These are phyloP conservation scores for Liriodendron chinense DNA, from an alignment of 164 flowering plant genomes.

Conservation along the genomic window DNA sequence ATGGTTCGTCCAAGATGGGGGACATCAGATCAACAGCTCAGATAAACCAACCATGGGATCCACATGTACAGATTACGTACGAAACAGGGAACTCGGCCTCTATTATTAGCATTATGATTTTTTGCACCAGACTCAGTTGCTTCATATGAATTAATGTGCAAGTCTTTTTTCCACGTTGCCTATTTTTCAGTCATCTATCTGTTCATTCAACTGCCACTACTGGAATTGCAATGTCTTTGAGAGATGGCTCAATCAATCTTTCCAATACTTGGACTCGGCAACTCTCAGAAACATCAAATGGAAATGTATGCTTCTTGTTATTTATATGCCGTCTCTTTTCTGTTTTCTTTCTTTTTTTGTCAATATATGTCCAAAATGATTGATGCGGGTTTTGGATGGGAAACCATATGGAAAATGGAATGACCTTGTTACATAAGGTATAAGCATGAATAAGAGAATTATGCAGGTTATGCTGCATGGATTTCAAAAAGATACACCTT, in stretches of 20 bases:
- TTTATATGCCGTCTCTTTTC: background rate
- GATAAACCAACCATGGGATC: no score
- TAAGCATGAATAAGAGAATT: background rate
- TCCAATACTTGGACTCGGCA: conserved; percentile 94
- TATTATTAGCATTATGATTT: no score
- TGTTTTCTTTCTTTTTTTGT: background rate
- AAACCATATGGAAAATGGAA: no score
- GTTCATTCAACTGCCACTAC: conserved; percentile 79
- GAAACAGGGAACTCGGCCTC: no score
- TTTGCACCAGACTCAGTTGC: background rate
- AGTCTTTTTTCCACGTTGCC: conserved; percentile 1
- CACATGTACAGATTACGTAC: no score
- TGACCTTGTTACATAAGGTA: background rate
- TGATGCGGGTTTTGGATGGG: no score
- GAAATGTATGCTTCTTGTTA: conserved; percentile 51
- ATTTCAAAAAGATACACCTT: background rate
- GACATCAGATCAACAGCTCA: no score
- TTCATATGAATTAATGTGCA: background rate
- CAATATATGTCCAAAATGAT: no score
- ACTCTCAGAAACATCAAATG: conserved; percentile 74
- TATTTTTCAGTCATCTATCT: conserved; percentile 55
- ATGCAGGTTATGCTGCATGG: background rate
- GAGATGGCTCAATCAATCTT: conserved; percentile 87
- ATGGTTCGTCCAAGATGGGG: no score
- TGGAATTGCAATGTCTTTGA: conserved; percentile 68